These are phyloP conservation scores for Puccinia horiana DNA, from an alignment of 1,284 basidiomycete species.

Conservation along the genomic window DNA sequence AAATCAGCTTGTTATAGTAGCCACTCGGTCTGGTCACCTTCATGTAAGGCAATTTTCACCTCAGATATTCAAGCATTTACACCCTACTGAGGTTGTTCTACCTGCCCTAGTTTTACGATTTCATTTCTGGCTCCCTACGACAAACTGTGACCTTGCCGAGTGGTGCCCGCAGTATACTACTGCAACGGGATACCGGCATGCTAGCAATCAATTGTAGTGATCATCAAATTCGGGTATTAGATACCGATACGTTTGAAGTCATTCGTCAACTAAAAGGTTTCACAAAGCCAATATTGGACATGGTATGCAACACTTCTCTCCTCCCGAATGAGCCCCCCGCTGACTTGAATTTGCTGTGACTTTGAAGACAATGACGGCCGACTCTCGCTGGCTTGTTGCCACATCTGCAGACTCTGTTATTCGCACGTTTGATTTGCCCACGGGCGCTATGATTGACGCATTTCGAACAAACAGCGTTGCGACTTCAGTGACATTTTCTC, in stretches of 20 bases:
- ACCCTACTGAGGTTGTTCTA: constrained; percentile 24
- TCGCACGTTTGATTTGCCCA: constrained; percentile 93
- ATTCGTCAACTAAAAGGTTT: constrained; percentile 86
- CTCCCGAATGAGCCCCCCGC: not conserved
- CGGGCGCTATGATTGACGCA: constrained; percentile 84
- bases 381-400: constrained; percentile 87
- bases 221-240: constrained; percentile 76
- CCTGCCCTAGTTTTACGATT: constrained; percentile 82
- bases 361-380: constrained; percentile 79
- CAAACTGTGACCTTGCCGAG: constrained; percentile 71
- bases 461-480: constrained; percentile 88
- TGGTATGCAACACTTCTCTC: constrained; percentile 64
- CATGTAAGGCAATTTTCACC: constrained; percentile 66
- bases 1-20: constrained; percentile 77
- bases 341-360: not conserved
- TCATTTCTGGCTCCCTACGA: constrained; percentile 75
- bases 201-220: constrained; percentile 84
- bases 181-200: constrained; percentile 85
- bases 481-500: constrained; percentile 87
- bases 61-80: not conserved
- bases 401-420: constrained; percentile 87
- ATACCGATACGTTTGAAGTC: constrained; percentile 82
- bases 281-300: constrained; percentile 75
- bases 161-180: constrained; percentile 69
- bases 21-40: constrained; percentile 82